Evolutionary conservation across 108 stramenopile species (phyloP).

Genomic region (Skeletonema grethae): DNA sequence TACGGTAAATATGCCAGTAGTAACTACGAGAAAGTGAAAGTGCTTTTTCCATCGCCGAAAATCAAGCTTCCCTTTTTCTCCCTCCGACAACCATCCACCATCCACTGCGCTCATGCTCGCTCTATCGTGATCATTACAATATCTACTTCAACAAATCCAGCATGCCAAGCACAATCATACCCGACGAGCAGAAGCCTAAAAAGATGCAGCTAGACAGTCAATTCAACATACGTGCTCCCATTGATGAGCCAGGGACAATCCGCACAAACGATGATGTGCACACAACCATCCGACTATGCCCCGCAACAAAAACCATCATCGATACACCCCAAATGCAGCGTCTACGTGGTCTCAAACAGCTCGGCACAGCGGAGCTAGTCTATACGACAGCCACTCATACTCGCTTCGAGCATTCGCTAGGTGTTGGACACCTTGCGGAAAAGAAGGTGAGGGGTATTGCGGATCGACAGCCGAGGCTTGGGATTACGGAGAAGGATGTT

Average conservation of each 20-base stretch:
- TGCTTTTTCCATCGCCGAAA: not conserved
- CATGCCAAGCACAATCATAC: not conserved
- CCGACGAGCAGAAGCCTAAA: not conserved
- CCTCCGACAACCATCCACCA: no score
- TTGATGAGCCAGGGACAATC: not conserved
- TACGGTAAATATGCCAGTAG: no score
- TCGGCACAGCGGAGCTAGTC: conserved; percentile 73
- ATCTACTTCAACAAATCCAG: not conserved
- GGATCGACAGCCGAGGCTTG: conserved; percentile 55
- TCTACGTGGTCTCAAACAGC: conserved; percentile 82
- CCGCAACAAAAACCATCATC: conserved; percentile 68
- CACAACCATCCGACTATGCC: conserved; percentile 65
- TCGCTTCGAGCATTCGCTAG: conserved; percentile 85
- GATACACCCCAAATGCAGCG: conserved; percentile 86
- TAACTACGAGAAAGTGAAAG: no score
- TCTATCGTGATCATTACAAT: no score
- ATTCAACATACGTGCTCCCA: not conserved
- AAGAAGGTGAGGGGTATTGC: conserved; percentile 52
- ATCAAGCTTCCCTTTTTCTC: not conserved
- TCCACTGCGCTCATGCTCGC: no score
- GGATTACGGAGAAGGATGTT: conserved; percentile 81
- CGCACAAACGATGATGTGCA: conserved; percentile 86
- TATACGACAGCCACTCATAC: conserved; percentile 84
- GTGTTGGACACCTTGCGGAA: conserved; percentile 89
- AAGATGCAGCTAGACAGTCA: not conserved